Evolutionary conservation across 2,329 filamentous ascomycete genomes (phyloP).

Genomic region (Claviceps sorghi): DNA sequence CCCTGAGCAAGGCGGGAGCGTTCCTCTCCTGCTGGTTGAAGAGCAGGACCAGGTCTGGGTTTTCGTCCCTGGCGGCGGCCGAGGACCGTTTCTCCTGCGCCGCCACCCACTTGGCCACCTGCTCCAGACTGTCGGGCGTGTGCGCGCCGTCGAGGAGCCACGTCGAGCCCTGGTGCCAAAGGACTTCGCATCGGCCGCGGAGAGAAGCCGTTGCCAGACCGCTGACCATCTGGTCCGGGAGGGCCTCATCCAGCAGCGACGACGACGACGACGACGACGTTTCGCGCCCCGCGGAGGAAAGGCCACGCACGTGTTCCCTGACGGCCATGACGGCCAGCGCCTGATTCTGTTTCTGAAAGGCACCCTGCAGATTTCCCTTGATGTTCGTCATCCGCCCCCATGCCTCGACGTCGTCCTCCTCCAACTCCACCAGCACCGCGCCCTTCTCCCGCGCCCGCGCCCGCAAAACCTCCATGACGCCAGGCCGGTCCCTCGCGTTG

Average conservation of each 20-base stretch:
- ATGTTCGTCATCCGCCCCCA: constrained; percentile 25
- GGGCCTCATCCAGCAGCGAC: not conserved
- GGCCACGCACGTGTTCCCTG: constrained; percentile 36
- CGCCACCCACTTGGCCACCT: constrained; percentile 65
- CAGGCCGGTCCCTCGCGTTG: constrained; percentile 15
- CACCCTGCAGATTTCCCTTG: constrained; percentile 27
- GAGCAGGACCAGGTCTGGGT: constrained; percentile 41
- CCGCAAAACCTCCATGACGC: constrained; percentile 38
- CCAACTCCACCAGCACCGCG: constrained; percentile 27
- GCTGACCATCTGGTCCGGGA: constrained; percentile 34
- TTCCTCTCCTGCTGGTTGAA: constrained; percentile 92
- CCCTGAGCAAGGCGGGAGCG: constrained; percentile 47
- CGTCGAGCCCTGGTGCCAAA: constrained; percentile 35
- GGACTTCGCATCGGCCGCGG: constrained; percentile 63
- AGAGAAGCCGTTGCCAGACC: constrained; percentile 55
- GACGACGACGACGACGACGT: not conserved
- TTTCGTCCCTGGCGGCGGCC: constrained; percentile 11
- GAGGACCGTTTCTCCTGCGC: constrained; percentile 23
- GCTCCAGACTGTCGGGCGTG: constrained; percentile 66
- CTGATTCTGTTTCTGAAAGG: constrained; percentile 45
- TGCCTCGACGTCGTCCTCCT: constrained; percentile 20
- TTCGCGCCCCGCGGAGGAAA: constrained; percentile 8
- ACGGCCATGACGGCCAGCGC: constrained; percentile 42
- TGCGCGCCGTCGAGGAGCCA: constrained; percentile 87
- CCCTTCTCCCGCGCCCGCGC: constrained; percentile 44